These are phyloP conservation scores for Thraustochytrium sp. DNA, from an alignment of 352 stramenopile species.

Conservation along the genomic window DNA sequence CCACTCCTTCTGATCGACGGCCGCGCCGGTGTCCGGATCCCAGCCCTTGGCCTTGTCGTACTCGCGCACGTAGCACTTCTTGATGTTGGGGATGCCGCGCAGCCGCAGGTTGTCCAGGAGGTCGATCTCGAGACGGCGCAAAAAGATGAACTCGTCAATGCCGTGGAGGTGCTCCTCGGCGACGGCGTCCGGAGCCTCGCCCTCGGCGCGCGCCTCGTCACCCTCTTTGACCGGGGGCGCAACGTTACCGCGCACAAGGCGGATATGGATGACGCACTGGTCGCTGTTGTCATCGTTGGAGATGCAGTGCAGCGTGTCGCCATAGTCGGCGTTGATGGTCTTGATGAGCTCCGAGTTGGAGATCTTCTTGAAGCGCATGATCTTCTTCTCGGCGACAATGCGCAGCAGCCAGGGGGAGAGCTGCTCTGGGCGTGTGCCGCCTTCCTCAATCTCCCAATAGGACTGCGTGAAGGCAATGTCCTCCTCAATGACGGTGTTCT, in stretches of 20 bases:
- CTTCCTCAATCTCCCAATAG: conserved; percentile 94
- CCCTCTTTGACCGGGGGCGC: conserved; percentile 3
- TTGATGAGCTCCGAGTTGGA: conserved; percentile 92
- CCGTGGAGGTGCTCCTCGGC: conserved; percentile 65
- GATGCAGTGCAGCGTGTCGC: conserved; percentile 89
- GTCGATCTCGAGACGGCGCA: conserved; percentile 46
- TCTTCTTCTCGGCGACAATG: conserved; percentile 92
- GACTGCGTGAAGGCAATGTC: conserved; percentile 94
- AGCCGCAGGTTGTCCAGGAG: conserved; percentile 86
- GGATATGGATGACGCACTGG: conserved; percentile 91
- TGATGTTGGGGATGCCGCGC: conserved; percentile 91
- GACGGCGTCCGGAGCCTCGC: conserved; percentile 69
- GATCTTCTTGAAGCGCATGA: conserved; percentile 94
- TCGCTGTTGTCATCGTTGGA: conserved; percentile 96
- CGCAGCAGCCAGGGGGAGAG: conserved; percentile 95
- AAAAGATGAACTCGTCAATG: conserved; percentile 88
- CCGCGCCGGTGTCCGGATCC: conserved; percentile 90
- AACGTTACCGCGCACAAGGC: conserved; percentile 86
- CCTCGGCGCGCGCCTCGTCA: conserved; percentile 53
- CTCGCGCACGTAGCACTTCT: conserved; percentile 96
- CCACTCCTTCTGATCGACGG: conserved; percentile 86
- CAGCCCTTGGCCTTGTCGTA: conserved; percentile 81
- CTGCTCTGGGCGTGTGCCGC: conserved; percentile 56
- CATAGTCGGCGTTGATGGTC: conserved; percentile 90
- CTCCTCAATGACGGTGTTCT: conserved; percentile 90